A percentile compares a stretch with the other conserved stretches of the same genome.
Conservation (phyloP, 179 eudicot genomes). For the Vitellaria paradoxa region DNA sequence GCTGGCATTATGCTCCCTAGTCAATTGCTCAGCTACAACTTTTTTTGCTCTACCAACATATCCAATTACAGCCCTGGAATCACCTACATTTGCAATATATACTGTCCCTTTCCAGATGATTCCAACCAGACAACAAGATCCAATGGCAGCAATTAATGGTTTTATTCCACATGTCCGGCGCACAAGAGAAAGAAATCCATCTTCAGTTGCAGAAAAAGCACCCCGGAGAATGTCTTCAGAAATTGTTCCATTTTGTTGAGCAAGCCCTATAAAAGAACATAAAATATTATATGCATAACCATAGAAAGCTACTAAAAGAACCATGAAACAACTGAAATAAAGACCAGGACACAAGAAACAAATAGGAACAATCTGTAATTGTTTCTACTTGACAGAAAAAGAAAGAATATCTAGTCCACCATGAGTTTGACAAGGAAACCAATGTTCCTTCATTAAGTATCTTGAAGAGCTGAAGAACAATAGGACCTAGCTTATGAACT, state of each 20-base stretch:
- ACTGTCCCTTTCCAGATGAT: constrained; percentile 47
- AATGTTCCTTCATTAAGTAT: background rate
- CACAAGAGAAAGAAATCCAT: constrained; percentile 57
- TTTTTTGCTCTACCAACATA: constrained; percentile 28
- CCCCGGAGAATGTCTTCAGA: constrained; percentile 40
- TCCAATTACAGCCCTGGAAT: constrained; percentile 74
- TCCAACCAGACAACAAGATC: constrained; percentile 80
- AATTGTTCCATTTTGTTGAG: constrained; percentile 30
- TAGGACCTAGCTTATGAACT: no score
- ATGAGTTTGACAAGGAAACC: background rate
- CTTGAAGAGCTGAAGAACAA: no score
- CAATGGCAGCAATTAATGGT: constrained; percentile 56
- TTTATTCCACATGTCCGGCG: constrained; percentile 27
- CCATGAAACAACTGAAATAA: background rate
- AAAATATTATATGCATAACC: background rate
- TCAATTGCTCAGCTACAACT: constrained; percentile 59
- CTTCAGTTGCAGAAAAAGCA: constrained; percentile 62
- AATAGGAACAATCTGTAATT: background rate
- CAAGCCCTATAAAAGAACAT: constrained; percentile 24
- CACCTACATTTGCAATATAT: constrained; percentile 67
- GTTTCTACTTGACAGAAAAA: background rate
- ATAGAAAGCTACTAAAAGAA: background rate
- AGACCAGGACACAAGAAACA: background rate
- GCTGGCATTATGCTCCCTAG: constrained; percentile 65
- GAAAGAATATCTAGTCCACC: background rate